Evolutionary conservation across 2,329 filamentous ascomycete species (phyloP), one percentile per base, ranked within the genome.

Genomic region (Phialophora chinensis): DNA sequence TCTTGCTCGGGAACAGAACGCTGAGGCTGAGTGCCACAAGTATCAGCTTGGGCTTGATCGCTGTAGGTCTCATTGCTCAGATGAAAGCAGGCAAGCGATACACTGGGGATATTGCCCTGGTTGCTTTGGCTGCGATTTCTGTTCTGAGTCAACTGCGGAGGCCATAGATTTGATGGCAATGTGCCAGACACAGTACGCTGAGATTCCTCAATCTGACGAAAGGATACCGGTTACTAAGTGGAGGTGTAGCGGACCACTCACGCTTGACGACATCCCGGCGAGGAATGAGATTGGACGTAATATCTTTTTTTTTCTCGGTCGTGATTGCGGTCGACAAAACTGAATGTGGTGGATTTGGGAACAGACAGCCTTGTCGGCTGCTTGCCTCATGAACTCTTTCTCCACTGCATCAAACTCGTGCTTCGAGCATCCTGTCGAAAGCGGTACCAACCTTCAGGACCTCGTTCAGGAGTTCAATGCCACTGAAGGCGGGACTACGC

Each of bases 51-150:
- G 27, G 62, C 1, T 54, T 58, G 50, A 50, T 62, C 38, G 20
- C 33, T 38, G n/a, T 58, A 2, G 63, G 63, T 17, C 27, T 66
- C 23, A 47, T 42, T 3, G 49, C 59, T 29, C 63, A 66, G 42
- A 12, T 59, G 10, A 58, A 66, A n/a, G 59, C 59, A 2, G 63
- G 33, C 17, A 66, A 66, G 49, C n/a, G 31, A 25, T 66, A 66
- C 14, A 27, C 12, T 8, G 49, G 52, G 20, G 63, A 66, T 55
- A 31, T 62, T 20, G 52, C 53, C 1, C 38, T 66, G 53, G 59
- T 62, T n/a, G 59, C 49, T 33, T 31, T 66, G 53, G 63, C 29
- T 3, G 29, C 47, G 63, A 35, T 55, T 33, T 14, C 27, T 17
- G 25, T 55, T 17, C 25, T 35, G 7, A 55, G 53, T 35, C 53